These are phyloP conservation scores for Hirsutella thompsonii DNA, from an alignment of 2,329 filamentous ascomycete species.

Conservation along the genomic window DNA sequence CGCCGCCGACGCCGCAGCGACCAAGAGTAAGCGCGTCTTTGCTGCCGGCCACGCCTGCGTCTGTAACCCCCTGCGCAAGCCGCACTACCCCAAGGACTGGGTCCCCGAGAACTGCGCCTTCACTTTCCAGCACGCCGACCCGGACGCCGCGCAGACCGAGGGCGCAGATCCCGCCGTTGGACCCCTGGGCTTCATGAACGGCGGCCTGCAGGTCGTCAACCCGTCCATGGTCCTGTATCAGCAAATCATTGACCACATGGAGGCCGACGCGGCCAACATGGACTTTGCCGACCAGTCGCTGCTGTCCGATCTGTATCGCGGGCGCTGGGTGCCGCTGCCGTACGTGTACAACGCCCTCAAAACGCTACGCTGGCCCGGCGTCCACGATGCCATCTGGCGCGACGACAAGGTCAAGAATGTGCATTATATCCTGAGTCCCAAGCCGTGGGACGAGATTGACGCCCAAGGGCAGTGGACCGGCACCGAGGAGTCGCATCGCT, in stretches of 20 bases:
- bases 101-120: constrained; percentile 43
- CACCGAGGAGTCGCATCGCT: constrained; percentile 35
- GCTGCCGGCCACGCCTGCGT: constrained; percentile 76
- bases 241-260: constrained; percentile 38
- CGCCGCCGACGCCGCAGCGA: constrained; percentile 5
- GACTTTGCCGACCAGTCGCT: constrained; percentile 49
- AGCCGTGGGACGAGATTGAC: constrained; percentile 45
- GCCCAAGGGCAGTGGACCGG: constrained; percentile 28
- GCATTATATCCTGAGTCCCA: constrained; percentile 48
- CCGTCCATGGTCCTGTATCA: constrained; percentile 33
- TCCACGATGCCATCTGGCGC: constrained; percentile 43
- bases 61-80: constrained; percentile 68
- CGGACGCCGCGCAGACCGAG: constrained; percentile 30
- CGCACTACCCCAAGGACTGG: constrained; percentile 69
- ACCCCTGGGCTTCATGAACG: constrained; percentile 31
- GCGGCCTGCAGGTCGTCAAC: constrained; percentile 43
- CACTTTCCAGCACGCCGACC: constrained; percentile 35
- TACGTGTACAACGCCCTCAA: constrained; percentile 53
- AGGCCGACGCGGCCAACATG: constrained; percentile 30
- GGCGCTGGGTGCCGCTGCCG: constrained; percentile 43
- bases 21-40: constrained; percentile 55
- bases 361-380: constrained; percentile 38
- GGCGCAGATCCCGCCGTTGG: constrained; percentile 30
- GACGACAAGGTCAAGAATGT: constrained; percentile 47
- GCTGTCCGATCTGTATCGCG: constrained; percentile 39